These are phyloP conservation scores for Niveomyces coronatus DNA, from an alignment of 2,329 filamentous ascomycete species.

Conservation along the genomic window DNA sequence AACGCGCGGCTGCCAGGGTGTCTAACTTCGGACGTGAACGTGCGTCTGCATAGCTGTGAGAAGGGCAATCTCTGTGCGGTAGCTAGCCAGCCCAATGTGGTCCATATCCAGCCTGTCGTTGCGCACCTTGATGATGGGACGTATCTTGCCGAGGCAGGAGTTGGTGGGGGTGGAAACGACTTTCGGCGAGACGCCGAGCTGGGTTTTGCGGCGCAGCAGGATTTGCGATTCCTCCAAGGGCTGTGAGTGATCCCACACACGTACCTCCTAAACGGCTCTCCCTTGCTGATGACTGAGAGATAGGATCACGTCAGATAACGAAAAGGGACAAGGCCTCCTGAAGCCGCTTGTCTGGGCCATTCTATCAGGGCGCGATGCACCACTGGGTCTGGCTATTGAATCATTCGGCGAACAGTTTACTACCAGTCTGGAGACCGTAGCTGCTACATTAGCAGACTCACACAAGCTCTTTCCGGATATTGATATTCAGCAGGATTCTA, in stretches of 20 bases:
- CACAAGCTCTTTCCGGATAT: not conserved
- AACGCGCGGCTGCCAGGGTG: slow-evolving; percentile 62
- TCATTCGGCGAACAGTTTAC: slow-evolving; percentile 20
- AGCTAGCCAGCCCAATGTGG: slow-evolving; percentile 39
- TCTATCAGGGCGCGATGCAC: slow-evolving; percentile 21
- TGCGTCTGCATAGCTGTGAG: slow-evolving; percentile 79
- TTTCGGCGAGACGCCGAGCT: slow-evolving; percentile 58
- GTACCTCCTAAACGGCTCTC: too few relatives aligned
- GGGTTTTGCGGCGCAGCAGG: slow-evolving; percentile 43
- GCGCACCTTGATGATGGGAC: slow-evolving; percentile 48
- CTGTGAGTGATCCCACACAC: slow-evolving; percentile 28
- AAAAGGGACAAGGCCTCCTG: slow-evolving; percentile 15
- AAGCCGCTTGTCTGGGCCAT: slow-evolving; percentile 13
- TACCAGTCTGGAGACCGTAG: slow-evolving; percentile 15
- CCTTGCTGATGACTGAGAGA: not conserved
- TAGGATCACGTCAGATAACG: not conserved
- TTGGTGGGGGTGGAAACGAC: slow-evolving; percentile 72
- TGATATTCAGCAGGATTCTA: not conserved
- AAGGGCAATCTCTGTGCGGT: slow-evolving; percentile 52
- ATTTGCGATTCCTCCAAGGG: slow-evolving; percentile 38
- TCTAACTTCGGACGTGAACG: slow-evolving; percentile 51
- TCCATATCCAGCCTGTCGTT: slow-evolving; percentile 73
- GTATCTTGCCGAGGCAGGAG: slow-evolving; percentile 62
- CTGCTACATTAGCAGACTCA: slow-evolving; percentile 11
- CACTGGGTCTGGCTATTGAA: slow-evolving; percentile 21